Evolutionary conservation across 1,139 yeast species (phyloP), one percentile per base, ranked within the genome.

Genomic region (Debaryomyces coudertii): DNA sequence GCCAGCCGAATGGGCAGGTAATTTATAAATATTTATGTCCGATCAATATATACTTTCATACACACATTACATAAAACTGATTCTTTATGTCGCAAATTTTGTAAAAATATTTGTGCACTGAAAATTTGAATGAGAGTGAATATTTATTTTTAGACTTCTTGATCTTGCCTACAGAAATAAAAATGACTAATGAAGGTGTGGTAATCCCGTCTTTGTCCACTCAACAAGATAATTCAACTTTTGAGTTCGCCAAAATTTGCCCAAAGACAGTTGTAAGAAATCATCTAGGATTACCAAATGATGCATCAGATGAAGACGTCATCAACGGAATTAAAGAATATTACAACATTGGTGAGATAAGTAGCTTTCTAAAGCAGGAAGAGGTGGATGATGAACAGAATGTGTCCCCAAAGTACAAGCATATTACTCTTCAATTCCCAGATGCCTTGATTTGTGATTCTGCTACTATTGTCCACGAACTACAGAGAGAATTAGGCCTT

Each of bases 401-500:
- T 1, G 53, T 54, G 1, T 61, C 62, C 0, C 52, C 53, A 24
- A 59, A 57, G 39, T 83, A 70, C 61, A 66, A 62, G 38, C 73
- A 77, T 35, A 76, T 92, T 3, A 92, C 98, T 0, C 69, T 93
- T 33, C 99, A 93, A 65, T 92, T 95, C 54, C 98, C 99, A 0
- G 99, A 95, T 63, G 54, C 70, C 6, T 69, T 90, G 42, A 79
- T 95, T 1, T 76, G 84, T 43, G 97, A 93, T 60, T 83, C 97
- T 2, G 83, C 95, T 0, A 76, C 83, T 14, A 80, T 92, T 0
- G 81, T 83, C 0, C 81, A 76, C 47, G 69, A 64, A 48, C 67
- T 78, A 43, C 85, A 74, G 53, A 62, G 56, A 7, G 58, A 53
- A 30, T 55, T 74, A 22, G 55, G 48, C 2, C 40, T 50, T 11